A percentile compares a stretch with the other conserved stretches of the same genome.
Evolutionary conservation across 306 rosid genomes (phyloP).

Genomic region (Pyrus bretschneideri): DNA sequence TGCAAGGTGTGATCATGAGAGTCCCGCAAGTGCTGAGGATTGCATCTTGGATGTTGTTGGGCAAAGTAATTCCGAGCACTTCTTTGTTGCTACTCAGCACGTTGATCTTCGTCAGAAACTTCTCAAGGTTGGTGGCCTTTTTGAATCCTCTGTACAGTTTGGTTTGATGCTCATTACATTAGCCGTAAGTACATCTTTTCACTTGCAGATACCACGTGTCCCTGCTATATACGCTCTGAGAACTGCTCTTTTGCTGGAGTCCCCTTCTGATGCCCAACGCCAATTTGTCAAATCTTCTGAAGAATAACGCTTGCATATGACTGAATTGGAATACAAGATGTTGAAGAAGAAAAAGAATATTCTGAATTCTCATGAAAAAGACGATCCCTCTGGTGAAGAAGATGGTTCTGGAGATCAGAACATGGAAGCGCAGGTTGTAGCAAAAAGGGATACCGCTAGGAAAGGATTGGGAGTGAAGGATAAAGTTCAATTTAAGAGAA

Average conservation of each 20-base stretch:
- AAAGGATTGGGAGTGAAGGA: slow-evolving; percentile 39
- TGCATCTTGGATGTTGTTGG: slow-evolving; percentile 70
- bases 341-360: slow-evolving; percentile 24
- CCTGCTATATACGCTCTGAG: slow-evolving; percentile 64
- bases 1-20: slow-evolving; percentile 78
- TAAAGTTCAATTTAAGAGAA: slow-evolving; percentile 69
- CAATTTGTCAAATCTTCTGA: slow-evolving; percentile 54
- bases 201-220: slow-evolving; percentile 69
- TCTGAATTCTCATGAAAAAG: slow-evolving; percentile 20
- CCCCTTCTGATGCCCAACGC: slow-evolving; percentile 51
- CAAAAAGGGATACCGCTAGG: slow-evolving; percentile 15
- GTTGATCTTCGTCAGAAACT: slow-evolving; percentile 45
- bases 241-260: slow-evolving; percentile 64
- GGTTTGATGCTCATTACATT: background rate
- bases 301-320: slow-evolving; percentile 49
- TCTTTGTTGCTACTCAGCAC: slow-evolving; percentile 79
- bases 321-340: slow-evolving; percentile 32
- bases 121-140: slow-evolving; percentile 35
- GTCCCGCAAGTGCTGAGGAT: slow-evolving; percentile 35
- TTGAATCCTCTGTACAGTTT: background rate
- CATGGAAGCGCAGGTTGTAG: slow-evolving; percentile 17
- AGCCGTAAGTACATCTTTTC: background rate
- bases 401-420: slow-evolving; percentile 32
- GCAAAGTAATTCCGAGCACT: slow-evolving; percentile 62
- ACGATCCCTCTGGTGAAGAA: slow-evolving; percentile 23